Evolutionary conservation across 257 asterid species (phyloP).

Genomic region (Solanum sparsipilum): DNA sequence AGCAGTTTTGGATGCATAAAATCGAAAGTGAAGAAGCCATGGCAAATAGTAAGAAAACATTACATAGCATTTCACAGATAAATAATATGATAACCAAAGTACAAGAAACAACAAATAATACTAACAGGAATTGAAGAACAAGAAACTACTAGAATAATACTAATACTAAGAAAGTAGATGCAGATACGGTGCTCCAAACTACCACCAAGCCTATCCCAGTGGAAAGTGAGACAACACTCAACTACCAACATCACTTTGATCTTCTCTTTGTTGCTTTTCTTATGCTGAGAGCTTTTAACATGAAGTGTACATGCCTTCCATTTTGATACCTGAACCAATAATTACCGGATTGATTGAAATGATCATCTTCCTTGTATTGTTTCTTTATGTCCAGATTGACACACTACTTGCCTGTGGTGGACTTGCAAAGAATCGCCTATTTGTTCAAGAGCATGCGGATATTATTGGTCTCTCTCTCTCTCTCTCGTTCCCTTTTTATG

Average conservation of each 20-base stretch:
- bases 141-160: not conserved
- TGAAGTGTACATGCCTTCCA: not conserved
- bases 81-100: not conserved
- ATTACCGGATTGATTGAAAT: not conserved
- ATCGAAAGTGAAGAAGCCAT: not conserved
- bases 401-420: conserved; percentile 96
- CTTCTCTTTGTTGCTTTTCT: not conserved
- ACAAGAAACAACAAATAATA: not conserved
- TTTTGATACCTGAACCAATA: not conserved
- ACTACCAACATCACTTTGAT: not conserved
- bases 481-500: conserved; percentile 3
- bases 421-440: conserved; percentile 66
- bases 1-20: not conserved
- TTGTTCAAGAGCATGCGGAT: conserved; percentile 92
- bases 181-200: not conserved
- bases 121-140: not conserved
- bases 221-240: not conserved
- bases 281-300: not conserved
- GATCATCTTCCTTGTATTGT: not conserved
- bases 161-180: not conserved
- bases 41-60: not conserved
- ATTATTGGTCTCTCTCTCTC: conserved; percentile 50
- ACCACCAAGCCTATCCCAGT: not conserved
- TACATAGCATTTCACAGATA: not conserved
- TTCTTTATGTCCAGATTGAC: conserved; percentile 51